These are phyloP conservation scores for Lithohypha guttulata DNA, from an alignment of 2,329 filamentous ascomycete genomes.

Conservation along the genomic window DNA sequence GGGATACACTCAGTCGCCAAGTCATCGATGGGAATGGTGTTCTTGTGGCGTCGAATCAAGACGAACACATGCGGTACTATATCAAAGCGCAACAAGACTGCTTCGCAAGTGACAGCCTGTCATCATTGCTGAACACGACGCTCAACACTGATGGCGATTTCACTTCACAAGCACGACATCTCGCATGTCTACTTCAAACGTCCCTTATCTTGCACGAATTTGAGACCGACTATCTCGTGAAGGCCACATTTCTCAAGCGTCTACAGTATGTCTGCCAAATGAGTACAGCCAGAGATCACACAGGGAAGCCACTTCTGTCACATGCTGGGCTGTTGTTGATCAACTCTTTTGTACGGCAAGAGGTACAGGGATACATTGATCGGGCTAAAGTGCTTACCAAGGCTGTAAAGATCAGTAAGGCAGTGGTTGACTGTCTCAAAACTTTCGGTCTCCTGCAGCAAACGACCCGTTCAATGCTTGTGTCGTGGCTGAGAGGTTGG, in stretches of 20 bases:
- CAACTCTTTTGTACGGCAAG: constrained; percentile 8
- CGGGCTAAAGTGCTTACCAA: constrained; percentile 2
- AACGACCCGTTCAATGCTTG: neutral
- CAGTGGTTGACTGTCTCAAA: constrained; percentile 5
- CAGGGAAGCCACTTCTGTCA: neutral
- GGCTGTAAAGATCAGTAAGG: constrained; percentile 2
- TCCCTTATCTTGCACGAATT: constrained; percentile 2
- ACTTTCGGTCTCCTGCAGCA: constrained; percentile 2
- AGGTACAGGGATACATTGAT: constrained; percentile 7
- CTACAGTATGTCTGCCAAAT: constrained; percentile 7
- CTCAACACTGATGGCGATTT: constrained; percentile 2
- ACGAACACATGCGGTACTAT: constrained; percentile 9
- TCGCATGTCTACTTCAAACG: constrained; percentile 1
- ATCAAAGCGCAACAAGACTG: constrained; percentile 8
- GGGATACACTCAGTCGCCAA: constrained; percentile 9
- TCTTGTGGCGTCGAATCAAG: constrained; percentile 2
- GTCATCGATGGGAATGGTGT: constrained; percentile 13
- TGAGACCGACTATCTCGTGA: constrained; percentile 2
- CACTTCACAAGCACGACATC: constrained; percentile 4
- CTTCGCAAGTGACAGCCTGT: constrained; percentile 1
- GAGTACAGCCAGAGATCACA: constrained; percentile 7
- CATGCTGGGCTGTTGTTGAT: constrained; percentile 5
- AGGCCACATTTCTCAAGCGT: constrained; percentile 8
- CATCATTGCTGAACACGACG: neutral
- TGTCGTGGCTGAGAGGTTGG: constrained; percentile 8